Conservation (phyloP, 192 early-diverging fungal genomes). For the Thamnidium elegans region DNA sequence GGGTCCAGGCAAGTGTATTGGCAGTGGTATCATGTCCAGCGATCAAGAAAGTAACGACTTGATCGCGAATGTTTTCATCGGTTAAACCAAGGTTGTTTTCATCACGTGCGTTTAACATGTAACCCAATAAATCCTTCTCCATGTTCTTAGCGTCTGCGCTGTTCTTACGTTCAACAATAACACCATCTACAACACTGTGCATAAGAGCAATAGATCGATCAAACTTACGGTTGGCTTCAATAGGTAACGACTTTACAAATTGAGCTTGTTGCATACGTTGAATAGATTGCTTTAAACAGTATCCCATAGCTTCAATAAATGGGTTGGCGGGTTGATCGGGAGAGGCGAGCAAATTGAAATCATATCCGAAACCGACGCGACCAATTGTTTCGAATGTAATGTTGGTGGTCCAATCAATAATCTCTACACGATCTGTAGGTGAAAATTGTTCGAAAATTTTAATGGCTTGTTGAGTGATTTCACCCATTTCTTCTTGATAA, state of each 20-base stretch:
- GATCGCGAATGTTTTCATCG: constrained; percentile 54
- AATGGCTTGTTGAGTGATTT: constrained; percentile 29
- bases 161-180: constrained; percentile 42
- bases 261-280: constrained; percentile 11
- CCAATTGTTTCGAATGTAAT: constrained; percentile 59
- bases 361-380: constrained; percentile 53
- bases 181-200: constrained; percentile 42
- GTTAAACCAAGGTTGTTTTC: constrained; percentile 33
- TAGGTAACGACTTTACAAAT: constrained; percentile 42
- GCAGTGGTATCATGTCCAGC: constrained; percentile 47
- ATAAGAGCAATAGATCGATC: constrained; percentile 37
- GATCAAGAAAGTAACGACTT: constrained; percentile 60
- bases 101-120: constrained; percentile 50
- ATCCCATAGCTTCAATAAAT: constrained; percentile 36
- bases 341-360: constrained; percentile 38
- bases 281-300: constrained; percentile 21
- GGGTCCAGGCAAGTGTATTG: constrained; percentile 28
- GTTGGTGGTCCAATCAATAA: constrained; percentile 52
- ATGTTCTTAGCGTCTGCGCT: constrained; percentile 30
- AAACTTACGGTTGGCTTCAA: constrained; percentile 41
- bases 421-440: constrained; percentile 32
- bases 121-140: constrained; percentile 49
- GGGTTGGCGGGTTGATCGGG: constrained; percentile 28
- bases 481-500: constrained; percentile 44
- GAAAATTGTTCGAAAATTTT: constrained; percentile 35